These are phyloP conservation scores for Brassica nigra DNA, from an alignment of 345 rosid genomes.

Conservation along the genomic window DNA sequence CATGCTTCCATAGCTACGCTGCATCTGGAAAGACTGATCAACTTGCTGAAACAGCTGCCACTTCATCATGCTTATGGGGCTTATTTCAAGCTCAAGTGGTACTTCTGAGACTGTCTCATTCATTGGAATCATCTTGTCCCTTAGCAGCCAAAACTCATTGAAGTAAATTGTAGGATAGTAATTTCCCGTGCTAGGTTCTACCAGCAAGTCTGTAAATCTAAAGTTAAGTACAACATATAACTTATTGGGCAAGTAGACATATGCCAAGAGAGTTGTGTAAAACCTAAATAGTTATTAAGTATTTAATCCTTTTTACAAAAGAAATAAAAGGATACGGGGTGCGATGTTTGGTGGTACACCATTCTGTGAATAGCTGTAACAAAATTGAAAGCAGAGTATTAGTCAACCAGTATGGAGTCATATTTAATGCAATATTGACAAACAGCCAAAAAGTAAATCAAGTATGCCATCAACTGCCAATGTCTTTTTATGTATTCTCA, in stretches of 20 bases:
- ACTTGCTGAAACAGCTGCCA: conserved; percentile 96
- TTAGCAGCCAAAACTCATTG: conserved; percentile 97
- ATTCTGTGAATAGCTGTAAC: conserved; percentile 68
- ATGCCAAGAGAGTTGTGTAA: conserved; percentile 5
- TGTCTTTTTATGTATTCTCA: background rate
- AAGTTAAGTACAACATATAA: conserved; percentile 58
- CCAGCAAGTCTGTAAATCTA: conserved; percentile 65
- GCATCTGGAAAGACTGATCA: conserved; percentile 99
- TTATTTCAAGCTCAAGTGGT: conserved; percentile 81
- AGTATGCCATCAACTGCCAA: conserved; percentile 16
- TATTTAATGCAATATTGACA: conserved; percentile 8
- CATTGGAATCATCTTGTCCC: conserved; percentile 72
- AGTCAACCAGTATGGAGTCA: conserved; percentile 20
- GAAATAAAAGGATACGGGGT: conserved; percentile 78
- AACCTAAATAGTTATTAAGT: background rate
- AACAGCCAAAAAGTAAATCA: background rate
- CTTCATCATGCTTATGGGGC: conserved; percentile 94
- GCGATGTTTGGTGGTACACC: conserved; percentile 90
- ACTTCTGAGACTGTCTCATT: conserved; percentile 80
- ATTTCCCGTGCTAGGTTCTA: conserved; percentile 70
- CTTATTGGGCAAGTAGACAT: conserved; percentile 8
- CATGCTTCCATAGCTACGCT: conserved; percentile 98
- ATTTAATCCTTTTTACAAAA: conserved; percentile 4
- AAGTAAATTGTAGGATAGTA: conserved; percentile 80
- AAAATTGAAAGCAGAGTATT: conserved; percentile 33